Percentiles rank a stretch among this genome's conserved stretches.
Conservation (phyloP, 1,139 yeast genomes). For the Saccharomyces uvarum region DNA sequence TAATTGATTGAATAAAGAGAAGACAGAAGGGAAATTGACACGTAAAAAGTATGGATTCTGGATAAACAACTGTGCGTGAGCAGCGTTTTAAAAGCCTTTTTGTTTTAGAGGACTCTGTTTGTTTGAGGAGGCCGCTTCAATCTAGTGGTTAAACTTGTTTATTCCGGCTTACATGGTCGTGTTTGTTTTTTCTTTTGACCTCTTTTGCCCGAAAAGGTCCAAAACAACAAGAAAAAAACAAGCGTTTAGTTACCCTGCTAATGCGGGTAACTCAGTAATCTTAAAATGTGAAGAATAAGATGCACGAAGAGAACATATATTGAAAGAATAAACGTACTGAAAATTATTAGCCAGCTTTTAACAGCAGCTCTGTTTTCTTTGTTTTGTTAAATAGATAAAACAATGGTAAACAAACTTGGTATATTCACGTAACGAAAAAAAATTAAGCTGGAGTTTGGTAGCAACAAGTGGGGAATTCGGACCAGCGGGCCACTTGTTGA, state of each 20-base stretch:
- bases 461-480: not conserved
- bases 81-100: not conserved
- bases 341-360: no score
- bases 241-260: not conserved
- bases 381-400: not conserved
- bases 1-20: not conserved
- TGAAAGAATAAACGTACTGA: no score
- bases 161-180: constrained; percentile 7
- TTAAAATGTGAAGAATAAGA: no score
- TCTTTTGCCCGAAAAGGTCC: not conserved
- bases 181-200: constrained; percentile 4
- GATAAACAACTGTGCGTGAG: not conserved
- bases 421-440: not conserved
- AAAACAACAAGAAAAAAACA: not conserved
- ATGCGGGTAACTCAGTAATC: not conserved
- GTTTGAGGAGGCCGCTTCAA: not conserved
- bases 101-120: not conserved
- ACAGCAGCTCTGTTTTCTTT: no score
- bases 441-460: not conserved
- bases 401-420: not conserved
- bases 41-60: not conserved
- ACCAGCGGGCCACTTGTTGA: not conserved
- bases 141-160: constrained; percentile 6
- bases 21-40: not conserved
- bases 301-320: no score